Evolutionary conservation across 371 early-diverging fungal genomes (phyloP), one percentile per base, ranked within the genome.

Genomic region (Saksenaea vasiformis): DNA sequence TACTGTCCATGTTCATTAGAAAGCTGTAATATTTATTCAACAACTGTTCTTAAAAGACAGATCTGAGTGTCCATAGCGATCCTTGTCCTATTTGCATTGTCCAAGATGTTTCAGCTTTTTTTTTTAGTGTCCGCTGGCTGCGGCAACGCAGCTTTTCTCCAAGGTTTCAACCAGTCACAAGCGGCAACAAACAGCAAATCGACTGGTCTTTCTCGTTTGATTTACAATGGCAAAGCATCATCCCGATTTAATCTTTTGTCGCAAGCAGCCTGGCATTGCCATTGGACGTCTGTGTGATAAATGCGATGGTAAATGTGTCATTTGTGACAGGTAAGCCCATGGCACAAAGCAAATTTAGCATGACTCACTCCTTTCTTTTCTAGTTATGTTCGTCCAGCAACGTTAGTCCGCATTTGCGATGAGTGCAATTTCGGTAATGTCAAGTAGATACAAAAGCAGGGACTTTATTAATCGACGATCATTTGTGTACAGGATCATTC

Each of bases 221-320:
- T 22, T n/a, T 47, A 22, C 51, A n/a, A 92, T 92, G 93, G 92
- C 95, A 54, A 90, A 89, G 65, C 95, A 93, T 82, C 95, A 94
- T 73, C 93, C 92, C 34, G 97, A 97, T 84, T 87, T 98, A 47
- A 93, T 98, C 74, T 92, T 95, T 79, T 98, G 98, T 78, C 87
- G 98, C 44, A 96, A 95, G 74, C 93, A 95, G 68, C 90, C 97
- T 17, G 97, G 98, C 51, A 96, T 96, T 62, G 95, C 96, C 51
- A 93, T 97, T 70, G 98, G 98, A n/a, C 88, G 95, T 60, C 76
- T 96, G 19, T 97, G 98, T 78, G 96, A 96, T 63, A 95, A 93
- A 67, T 90, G 91, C 77, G 98, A 97, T 75, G 98, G 98, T 64
- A 86, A 84, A 73, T 98, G 98, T 70, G 93, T 96, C 28, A 91